Evolutionary conservation across 2,329 filamentous ascomycete species (phyloP).

Genomic region (Calonectria pauciramosa): DNA sequence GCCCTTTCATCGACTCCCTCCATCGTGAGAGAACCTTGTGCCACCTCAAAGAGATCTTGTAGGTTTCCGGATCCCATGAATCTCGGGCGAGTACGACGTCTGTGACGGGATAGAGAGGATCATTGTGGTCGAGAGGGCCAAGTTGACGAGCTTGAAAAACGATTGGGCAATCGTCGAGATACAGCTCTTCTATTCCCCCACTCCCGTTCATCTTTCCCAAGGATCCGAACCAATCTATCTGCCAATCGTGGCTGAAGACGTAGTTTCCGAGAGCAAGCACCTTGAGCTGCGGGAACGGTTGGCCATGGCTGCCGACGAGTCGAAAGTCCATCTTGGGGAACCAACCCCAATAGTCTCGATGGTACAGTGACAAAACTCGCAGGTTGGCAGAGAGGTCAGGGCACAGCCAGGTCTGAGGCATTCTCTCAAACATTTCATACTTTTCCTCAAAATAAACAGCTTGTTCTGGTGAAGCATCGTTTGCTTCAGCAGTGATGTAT

Average conservation of each 20-base stretch:
- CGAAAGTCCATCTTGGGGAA: conserved; percentile 54
- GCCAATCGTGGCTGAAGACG: conserved; percentile 59
- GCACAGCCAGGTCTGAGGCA: conserved; percentile 42
- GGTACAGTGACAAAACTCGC: conserved; percentile 55
- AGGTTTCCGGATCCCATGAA: not conserved
- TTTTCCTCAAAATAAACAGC: conserved; percentile 9
- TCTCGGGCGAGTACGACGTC: fast-evolving
- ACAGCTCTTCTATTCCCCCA: conserved; percentile 52
- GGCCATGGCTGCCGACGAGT: not conserved
- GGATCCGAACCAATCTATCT: conserved; percentile 60
- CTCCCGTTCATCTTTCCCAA: conserved; percentile 42
- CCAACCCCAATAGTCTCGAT: conserved; percentile 55
- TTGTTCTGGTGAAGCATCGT: not conserved
- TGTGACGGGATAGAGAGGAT: conserved; percentile 20
- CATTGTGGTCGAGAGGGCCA: not conserved
- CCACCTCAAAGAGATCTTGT: conserved; percentile 24
- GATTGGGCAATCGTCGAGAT: conserved; percentile 60
- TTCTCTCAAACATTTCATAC: conserved; percentile 35
- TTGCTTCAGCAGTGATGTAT: not conserved
- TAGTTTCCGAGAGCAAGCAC: conserved; percentile 56
- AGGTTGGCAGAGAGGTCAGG: conserved; percentile 38
- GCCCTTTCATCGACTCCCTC: conserved; percentile 18
- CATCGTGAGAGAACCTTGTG: conserved; percentile 22
- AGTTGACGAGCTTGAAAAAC: conserved; percentile 23
- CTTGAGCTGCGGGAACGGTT: conserved; percentile 54